These are phyloP conservation scores for Camellia granthamiana DNA, from an alignment of 148 eudicot genomes.

Conservation along the genomic window DNA sequence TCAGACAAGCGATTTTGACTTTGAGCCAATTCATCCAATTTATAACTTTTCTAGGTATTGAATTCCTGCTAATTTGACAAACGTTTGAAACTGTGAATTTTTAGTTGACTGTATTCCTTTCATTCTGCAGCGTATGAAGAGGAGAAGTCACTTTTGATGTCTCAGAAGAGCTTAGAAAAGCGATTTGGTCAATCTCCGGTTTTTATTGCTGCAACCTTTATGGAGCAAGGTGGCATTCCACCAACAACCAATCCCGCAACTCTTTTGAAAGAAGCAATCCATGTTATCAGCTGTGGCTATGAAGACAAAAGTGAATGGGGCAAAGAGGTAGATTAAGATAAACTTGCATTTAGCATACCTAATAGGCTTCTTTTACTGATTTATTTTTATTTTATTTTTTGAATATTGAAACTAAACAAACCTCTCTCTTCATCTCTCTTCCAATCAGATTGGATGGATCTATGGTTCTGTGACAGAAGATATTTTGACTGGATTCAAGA, in stretches of 20 bases:
- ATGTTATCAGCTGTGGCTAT: constrained; percentile 63
- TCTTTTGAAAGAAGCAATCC: constrained; percentile 59
- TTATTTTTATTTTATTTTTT: too few relatives aligned
- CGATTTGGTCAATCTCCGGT: constrained; percentile 66
- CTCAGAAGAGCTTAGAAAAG: constrained; percentile 55
- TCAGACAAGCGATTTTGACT: background rate
- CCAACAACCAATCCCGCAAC: constrained; percentile 44
- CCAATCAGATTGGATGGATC: constrained; percentile 3
- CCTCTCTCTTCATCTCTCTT: background rate
- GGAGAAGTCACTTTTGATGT: constrained; percentile 54
- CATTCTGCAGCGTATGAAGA: constrained; percentile 38
- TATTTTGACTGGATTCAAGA: constrained; percentile 8
- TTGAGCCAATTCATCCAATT: background rate
- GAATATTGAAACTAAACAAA: background rate
- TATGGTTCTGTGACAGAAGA: constrained; percentile 12
- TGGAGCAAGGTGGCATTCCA: constrained; percentile 64
- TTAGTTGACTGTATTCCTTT: background rate
- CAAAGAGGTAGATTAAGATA: constrained; percentile 14
- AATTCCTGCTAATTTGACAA: too few relatives aligned
- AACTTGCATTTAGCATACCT: background rate
- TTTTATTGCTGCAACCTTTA: constrained; percentile 54
- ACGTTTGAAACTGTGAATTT: background rate
- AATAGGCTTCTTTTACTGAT: background rate
- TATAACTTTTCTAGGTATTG: background rate
- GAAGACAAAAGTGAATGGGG: constrained; percentile 72